Conservation (phyloP, 2,329 filamentous ascomycete genomes). For the Penicillium sp. region DNA sequence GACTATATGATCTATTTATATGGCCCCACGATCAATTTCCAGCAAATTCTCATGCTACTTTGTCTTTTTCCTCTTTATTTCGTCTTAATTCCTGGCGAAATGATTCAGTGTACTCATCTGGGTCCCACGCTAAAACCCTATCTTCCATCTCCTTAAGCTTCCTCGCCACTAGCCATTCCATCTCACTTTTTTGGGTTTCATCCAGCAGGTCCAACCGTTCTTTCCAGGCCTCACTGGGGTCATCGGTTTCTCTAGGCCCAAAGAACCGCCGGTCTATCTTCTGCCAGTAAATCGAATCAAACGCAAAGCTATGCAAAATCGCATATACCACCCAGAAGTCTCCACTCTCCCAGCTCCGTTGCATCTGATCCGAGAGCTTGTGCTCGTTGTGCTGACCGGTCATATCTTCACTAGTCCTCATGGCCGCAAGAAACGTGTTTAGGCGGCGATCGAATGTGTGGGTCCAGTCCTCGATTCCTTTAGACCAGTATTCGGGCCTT, state of each 20-base stretch:
- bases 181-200: constrained; percentile 5
- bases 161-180: constrained; percentile 8
- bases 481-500: no score
- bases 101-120: constrained; percentile 10
- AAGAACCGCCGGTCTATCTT: constrained; percentile 7
- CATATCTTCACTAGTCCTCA: no score
- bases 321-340: constrained; percentile 13
- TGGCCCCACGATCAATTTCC: no score
- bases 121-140: constrained; percentile 14
- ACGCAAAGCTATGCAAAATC: constrained; percentile 8
- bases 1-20: no score
- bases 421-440: no score
- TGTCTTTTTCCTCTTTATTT: no score
- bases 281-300: constrained; percentile 11
- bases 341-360: constrained; percentile 10
- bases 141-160: constrained; percentile 18
- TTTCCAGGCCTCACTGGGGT: constrained; percentile 2
- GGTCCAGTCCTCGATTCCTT: no score
- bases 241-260: neutral
- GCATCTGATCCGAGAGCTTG: constrained; percentile 10
- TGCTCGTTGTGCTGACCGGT: no score
- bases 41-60: no score
- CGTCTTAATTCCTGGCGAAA: no score
- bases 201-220: constrained; percentile 7
- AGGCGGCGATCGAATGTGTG: no score